Conservation (phyloP, 768 basidiomycete genomes). For the Tubosaeta brunneosetosa region DNA sequence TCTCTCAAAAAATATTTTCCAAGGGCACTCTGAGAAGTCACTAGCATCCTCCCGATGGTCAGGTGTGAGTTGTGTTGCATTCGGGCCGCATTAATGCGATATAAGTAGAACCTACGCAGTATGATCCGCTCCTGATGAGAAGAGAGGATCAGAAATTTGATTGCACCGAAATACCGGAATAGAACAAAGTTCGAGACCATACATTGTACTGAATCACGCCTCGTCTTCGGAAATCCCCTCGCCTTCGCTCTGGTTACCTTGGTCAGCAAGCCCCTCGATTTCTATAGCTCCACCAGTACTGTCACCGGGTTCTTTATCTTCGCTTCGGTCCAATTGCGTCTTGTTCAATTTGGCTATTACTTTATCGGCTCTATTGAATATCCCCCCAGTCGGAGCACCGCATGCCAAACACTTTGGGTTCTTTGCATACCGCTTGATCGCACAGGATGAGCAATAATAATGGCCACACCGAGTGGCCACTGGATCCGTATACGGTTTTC, state of each 20-base stretch:
- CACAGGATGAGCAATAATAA: slow-evolving; percentile 93
- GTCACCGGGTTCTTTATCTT: slow-evolving; percentile 40
- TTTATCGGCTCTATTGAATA: slow-evolving; percentile 95
- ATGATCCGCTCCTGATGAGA: slow-evolving; percentile 22
- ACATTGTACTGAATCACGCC: slow-evolving; percentile 20
- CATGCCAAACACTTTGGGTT: slow-evolving; percentile 96
- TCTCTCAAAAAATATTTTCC: slow-evolving; percentile 5
- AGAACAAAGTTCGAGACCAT: slow-evolving; percentile 31
- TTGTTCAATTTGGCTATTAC: slow-evolving; percentile 83
- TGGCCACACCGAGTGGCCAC: slow-evolving; percentile 95
- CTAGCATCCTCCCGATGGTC: slow-evolving; percentile 1
- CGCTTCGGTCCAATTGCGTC: slow-evolving; percentile 53
- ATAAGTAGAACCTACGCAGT: slow-evolving; percentile 1
- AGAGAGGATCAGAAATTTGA: slow-evolving; percentile 16
- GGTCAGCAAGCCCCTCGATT: slow-evolving; percentile 54
- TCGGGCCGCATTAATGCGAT: slow-evolving; percentile 3
- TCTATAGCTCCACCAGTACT: slow-evolving; percentile 42
- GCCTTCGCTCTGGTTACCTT: slow-evolving; percentile 24
- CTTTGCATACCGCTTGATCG: slow-evolving; percentile 90
- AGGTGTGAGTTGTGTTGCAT: slow-evolving; percentile 1
- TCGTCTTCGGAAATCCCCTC: slow-evolving; percentile 30
- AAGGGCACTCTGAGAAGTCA: slow-evolving; percentile 5
- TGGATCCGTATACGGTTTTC: slow-evolving; percentile 91
- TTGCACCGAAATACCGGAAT: slow-evolving; percentile 27
- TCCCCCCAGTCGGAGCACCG: slow-evolving; percentile 87